phyloP scores from a whole-genome alignment of 352 stramenopile genomes.

The Globisporangium spinosum region DNA sequence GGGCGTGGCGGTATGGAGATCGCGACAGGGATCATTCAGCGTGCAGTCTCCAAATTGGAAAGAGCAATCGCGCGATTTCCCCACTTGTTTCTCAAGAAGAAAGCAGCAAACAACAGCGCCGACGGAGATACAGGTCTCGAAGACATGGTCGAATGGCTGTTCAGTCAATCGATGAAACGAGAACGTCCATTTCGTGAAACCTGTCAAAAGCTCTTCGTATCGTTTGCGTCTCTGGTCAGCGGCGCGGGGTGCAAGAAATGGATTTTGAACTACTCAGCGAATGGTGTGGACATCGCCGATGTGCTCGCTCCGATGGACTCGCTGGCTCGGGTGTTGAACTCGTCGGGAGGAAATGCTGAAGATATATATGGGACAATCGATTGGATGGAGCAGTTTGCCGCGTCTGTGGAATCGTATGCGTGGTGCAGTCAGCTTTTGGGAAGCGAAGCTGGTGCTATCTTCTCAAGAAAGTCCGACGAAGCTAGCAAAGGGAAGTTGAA shows the following conservation, averaged over 20 bases:
- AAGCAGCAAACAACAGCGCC: background rate
- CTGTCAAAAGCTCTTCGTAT: slow-evolving; percentile 44
- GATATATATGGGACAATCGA: slow-evolving; percentile 25
- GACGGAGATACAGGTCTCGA: slow-evolving; percentile 24
- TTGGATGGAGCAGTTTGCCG: slow-evolving; percentile 66
- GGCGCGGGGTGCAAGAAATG: slow-evolving; percentile 41
- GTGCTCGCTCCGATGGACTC: slow-evolving; percentile 46
- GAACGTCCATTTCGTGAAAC: slow-evolving; percentile 37
- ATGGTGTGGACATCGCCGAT: slow-evolving; percentile 17
- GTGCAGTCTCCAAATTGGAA: slow-evolving; percentile 57
- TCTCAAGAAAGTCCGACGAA: slow-evolving; percentile 8
- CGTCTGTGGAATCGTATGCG: slow-evolving; percentile 50
- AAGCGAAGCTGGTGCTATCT: slow-evolving; percentile 22
- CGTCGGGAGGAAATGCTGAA: background rate
- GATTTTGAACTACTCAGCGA: slow-evolving; percentile 40
- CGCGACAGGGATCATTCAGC: slow-evolving; percentile 57
- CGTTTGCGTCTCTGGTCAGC: slow-evolving; percentile 40
- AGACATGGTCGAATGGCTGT: slow-evolving; percentile 29
- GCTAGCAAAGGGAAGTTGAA: slow-evolving; percentile 22
- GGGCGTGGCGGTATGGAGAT: slow-evolving; percentile 33
- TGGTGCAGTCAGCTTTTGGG: slow-evolving; percentile 55
- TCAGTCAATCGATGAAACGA: slow-evolving; percentile 32
- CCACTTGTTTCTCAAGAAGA: slow-evolving; percentile 37
- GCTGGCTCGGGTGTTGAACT: slow-evolving; percentile 27
- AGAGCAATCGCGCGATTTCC: slow-evolving; percentile 47